phyloP scores from a whole-genome alignment of 164 flowering plant genomes.

The Cinnamomum chago region DNA sequence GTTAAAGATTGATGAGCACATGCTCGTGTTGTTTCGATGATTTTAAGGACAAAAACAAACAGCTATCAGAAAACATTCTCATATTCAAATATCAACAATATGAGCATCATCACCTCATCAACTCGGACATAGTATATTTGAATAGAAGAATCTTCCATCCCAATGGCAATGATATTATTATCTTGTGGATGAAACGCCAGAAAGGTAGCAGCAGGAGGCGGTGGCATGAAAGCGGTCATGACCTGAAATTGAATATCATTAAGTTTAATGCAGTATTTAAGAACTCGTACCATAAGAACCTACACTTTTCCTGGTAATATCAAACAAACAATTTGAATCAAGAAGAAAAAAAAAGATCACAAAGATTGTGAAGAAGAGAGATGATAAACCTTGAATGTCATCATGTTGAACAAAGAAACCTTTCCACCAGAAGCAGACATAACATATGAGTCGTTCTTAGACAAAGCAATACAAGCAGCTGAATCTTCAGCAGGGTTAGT shows the following conservation, averaged over 20 bases:
- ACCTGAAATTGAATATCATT: slow-evolving; percentile 30
- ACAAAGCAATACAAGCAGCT: slow-evolving; percentile 64
- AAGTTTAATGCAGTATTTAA: background rate
- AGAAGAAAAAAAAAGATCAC: background rate
- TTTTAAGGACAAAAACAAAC: background rate
- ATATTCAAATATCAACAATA: background rate
- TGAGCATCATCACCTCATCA: slow-evolving; percentile 46
- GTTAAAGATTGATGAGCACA: background rate
- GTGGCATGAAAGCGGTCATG: slow-evolving; percentile 71
- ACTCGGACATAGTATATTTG: slow-evolving; percentile 70
- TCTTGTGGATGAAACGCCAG: slow-evolving; percentile 80
- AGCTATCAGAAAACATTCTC: background rate
- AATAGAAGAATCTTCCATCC: slow-evolving; percentile 70
- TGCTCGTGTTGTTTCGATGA: background rate
- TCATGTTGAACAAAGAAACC: slow-evolving; percentile 64
- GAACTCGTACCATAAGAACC: background rate
- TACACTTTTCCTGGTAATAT: background rate
- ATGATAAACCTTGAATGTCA: slow-evolving; percentile 59
- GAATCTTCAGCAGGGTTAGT: slow-evolving; percentile 47
- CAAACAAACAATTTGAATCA: background rate
- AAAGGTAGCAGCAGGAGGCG: slow-evolving; percentile 76
- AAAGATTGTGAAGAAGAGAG: background rate
- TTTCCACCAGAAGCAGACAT: slow-evolving; percentile 73
- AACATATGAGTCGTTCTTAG: slow-evolving; percentile 59
- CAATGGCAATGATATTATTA: slow-evolving; percentile 73